Evolutionary conservation across 768 basidiomycete species (phyloP).

Genomic region (Kwoniella newhampshirensis): DNA sequence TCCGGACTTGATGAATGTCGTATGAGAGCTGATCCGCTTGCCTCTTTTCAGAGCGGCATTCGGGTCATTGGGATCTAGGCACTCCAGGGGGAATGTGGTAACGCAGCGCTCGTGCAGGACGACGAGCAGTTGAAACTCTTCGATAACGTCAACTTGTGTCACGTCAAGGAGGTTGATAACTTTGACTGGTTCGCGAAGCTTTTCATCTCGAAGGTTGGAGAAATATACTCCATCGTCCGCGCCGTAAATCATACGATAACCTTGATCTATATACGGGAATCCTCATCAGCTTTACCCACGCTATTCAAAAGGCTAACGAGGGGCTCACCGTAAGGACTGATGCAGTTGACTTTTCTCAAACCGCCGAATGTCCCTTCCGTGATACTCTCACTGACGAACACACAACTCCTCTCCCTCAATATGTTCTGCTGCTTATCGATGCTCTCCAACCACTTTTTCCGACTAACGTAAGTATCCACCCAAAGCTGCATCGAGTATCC

Average conservation of each 20-base stretch:
- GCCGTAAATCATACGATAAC: slow-evolving; percentile 87
- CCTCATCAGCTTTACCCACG: not conserved
- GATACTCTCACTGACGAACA: slow-evolving; percentile 80
- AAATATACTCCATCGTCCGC: slow-evolving; percentile 96
- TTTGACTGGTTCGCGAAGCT: slow-evolving; percentile 75
- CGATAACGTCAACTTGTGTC: slow-evolving; percentile 90
- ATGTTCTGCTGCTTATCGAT: slow-evolving; percentile 85
- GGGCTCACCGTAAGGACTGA: slow-evolving; percentile 81
- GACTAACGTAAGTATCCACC: slow-evolving; percentile 77
- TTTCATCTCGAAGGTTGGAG: slow-evolving; percentile 74
- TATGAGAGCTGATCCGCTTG: slow-evolving; percentile 92
- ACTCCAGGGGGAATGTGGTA: slow-evolving; percentile 91
- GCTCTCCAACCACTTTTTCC: slow-evolving; percentile 90
- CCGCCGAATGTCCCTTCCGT: slow-evolving; percentile 86
- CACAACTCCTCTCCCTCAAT: slow-evolving; percentile 76
- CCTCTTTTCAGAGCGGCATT: slow-evolving; percentile 87
- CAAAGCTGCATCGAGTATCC: slow-evolving; percentile 88
- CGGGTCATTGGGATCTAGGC: slow-evolving; percentile 84
- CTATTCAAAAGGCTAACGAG: slow-evolving; percentile 33
- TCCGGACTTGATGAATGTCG: slow-evolving; percentile 96
- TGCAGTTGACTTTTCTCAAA: slow-evolving; percentile 85
- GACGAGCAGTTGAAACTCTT: slow-evolving; percentile 90
- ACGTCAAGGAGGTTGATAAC: slow-evolving; percentile 87
- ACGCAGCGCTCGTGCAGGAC: slow-evolving; percentile 99
- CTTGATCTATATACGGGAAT: slow-evolving; percentile 63